phyloP scores from a whole-genome alignment of 805 yeast genomes.

The Pichia cephalocereana region DNA sequence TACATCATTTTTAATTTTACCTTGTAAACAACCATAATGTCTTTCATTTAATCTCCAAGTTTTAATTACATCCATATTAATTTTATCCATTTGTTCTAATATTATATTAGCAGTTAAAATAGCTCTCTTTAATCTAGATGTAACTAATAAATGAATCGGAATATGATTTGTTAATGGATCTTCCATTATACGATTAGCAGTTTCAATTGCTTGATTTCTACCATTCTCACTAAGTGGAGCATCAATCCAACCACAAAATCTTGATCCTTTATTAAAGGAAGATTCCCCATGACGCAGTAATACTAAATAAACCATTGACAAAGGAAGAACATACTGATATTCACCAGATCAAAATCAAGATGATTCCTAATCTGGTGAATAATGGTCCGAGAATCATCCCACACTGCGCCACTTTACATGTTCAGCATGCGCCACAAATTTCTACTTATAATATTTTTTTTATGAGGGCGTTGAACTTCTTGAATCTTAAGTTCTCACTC shows the following conservation, averaged over 20 bases:
- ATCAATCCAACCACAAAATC: constrained; percentile 85
- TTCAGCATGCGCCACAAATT: too few relatives aligned
- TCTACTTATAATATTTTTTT: too few relatives aligned
- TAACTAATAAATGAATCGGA: constrained; percentile 25
- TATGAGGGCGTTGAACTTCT: too few relatives aligned
- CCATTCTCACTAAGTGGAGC: constrained; percentile 62
- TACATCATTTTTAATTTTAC: constrained; percentile 61
- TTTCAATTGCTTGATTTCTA: constrained; percentile 52
- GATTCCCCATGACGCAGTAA: constrained; percentile 79
- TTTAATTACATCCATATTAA: constrained; percentile 43
- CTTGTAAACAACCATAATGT: constrained; percentile 79
- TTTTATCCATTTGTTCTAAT: constrained; percentile 42
- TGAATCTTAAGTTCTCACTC: too few relatives aligned
- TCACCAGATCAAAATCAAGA: too few relatives aligned
- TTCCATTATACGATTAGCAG: constrained; percentile 47
- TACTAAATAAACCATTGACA: constrained; percentile 27
- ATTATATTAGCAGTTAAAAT: constrained; percentile 67
- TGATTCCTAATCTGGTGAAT: too few relatives aligned
- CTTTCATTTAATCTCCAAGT: constrained; percentile 79
- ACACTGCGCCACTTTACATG: not conserved
- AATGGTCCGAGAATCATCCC: too few relatives aligned
- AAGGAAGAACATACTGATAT: too few relatives aligned
- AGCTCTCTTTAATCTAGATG: constrained; percentile 67
- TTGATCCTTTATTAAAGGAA: constrained; percentile 64
- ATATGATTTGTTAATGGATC: constrained; percentile 38